phyloP scores from a whole-genome alignment of 768 basidiomycete species.

The Lentinus brumalis region DNA sequence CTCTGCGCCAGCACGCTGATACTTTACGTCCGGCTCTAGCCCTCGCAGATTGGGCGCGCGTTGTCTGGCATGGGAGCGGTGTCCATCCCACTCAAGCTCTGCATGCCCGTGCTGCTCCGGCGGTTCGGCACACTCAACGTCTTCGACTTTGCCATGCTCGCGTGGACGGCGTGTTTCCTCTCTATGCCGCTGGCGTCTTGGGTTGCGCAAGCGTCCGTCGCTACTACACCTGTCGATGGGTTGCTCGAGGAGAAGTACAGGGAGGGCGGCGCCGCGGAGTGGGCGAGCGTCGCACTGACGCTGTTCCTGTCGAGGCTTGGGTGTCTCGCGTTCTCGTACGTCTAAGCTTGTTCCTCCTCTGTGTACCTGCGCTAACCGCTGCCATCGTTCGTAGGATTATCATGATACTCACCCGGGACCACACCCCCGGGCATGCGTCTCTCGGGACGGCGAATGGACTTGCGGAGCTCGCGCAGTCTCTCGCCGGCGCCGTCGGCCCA shows the following conservation, averaged over 20 bases:
- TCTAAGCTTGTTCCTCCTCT: slow-evolving; percentile 10
- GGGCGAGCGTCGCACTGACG: slow-evolving; percentile 50
- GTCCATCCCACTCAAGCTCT: too few relatives aligned
- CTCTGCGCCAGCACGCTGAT: background rate
- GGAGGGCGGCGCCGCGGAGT: slow-evolving; percentile 39
- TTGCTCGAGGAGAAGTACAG: background rate
- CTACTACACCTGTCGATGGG: slow-evolving; percentile 15
- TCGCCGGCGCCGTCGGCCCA: slow-evolving; percentile 30
- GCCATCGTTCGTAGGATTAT: slow-evolving; percentile 24
- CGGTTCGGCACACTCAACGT: slow-evolving; percentile 48
- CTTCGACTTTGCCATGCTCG: slow-evolving; percentile 52
- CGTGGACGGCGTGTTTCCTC: slow-evolving; percentile 57
- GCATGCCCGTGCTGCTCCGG: slow-evolving; percentile 56
- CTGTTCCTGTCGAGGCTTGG: slow-evolving; percentile 49
- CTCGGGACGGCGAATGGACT: slow-evolving; percentile 36
- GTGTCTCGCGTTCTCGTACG: slow-evolving; percentile 56
- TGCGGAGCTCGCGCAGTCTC: slow-evolving; percentile 34
- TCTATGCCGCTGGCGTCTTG: slow-evolving; percentile 52
- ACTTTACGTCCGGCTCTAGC: slow-evolving; percentile 34
- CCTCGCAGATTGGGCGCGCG: slow-evolving; percentile 58
- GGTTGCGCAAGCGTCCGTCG: slow-evolving; percentile 37
- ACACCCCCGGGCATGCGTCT: slow-evolving; percentile 30
- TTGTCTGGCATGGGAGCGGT: too few relatives aligned
- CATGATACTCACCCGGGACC: slow-evolving; percentile 35
- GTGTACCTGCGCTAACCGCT: too few relatives aligned